These are phyloP conservation scores for Carex parvula DNA, from an alignment of 176 grass and related monocot species.

Conservation along the genomic window DNA sequence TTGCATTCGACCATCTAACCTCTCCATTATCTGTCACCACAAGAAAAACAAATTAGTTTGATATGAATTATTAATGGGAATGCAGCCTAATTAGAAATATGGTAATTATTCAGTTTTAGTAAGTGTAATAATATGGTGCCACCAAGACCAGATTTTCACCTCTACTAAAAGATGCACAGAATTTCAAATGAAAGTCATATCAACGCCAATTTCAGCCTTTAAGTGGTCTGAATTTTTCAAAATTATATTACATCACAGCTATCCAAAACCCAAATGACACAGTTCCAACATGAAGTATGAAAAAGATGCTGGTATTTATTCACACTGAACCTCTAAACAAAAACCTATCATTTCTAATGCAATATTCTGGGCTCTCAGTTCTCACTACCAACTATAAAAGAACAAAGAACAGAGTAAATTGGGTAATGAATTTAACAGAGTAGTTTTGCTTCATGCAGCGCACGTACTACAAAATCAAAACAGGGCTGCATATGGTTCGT, in stretches of 20 bases:
- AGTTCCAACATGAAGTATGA: not conserved
- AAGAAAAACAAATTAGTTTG: slow-evolving; percentile 25
- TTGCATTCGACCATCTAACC: slow-evolving; percentile 69
- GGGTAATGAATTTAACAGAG: too few relatives aligned
- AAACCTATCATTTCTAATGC: not conserved
- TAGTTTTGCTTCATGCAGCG: too few relatives aligned
- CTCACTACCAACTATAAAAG: not conserved
- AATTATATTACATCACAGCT: not conserved
- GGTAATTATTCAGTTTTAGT: not conserved
- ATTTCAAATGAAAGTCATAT: not conserved
- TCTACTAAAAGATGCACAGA: not conserved
- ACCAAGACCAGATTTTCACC: not conserved
- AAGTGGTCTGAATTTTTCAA: not conserved
- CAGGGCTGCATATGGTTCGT: too few relatives aligned
- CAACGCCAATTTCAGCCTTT: not conserved
- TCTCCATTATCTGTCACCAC: slow-evolving; percentile 66
- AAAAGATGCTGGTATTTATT: not conserved
- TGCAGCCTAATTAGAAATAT: not conserved
- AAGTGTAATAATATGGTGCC: not conserved
- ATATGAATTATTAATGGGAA: not conserved
- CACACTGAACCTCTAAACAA: not conserved
- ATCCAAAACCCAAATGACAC: not conserved
- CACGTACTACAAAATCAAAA: too few relatives aligned
- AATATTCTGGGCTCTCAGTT: not conserved
- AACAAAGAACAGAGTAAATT: too few relatives aligned